phyloP scores from a whole-genome alignment of 2,329 filamentous ascomycete species.

The Didymella segeticola region DNA sequence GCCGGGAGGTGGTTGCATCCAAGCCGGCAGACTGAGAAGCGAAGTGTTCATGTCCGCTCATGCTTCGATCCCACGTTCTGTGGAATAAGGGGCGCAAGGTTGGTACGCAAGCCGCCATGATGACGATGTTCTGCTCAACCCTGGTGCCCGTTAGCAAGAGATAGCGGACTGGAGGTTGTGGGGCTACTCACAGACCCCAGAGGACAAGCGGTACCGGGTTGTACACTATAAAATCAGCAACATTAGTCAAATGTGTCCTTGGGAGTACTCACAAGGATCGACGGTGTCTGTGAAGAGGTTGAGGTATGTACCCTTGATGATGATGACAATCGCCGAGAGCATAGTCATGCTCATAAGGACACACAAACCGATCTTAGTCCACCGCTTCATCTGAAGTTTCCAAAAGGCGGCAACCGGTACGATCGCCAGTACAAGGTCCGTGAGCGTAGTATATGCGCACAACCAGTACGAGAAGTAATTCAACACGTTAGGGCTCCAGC shows the following conservation, averaged over 20 bases:
- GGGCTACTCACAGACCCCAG: slow-evolving; percentile 11
- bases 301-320: slow-evolving; percentile 14
- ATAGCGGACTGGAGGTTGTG: neutral
- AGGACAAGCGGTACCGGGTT: slow-evolving; percentile 10
- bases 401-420: slow-evolving; percentile 11
- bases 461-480: slow-evolving; percentile 20
- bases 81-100: slow-evolving; percentile 19
- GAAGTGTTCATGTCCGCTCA: neutral
- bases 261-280: neutral
- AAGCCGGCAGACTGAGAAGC: neutral
- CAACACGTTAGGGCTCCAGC: slow-evolving; percentile 14
- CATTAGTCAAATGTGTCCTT: too few species aligned
- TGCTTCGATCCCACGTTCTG: slow-evolving; percentile 7
- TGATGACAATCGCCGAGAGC: slow-evolving; percentile 16
- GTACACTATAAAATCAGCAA: neutral
- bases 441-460: slow-evolving; percentile 16
- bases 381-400: slow-evolving; percentile 14
- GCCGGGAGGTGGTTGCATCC: neutral
- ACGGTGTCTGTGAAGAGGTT: slow-evolving; percentile 9
- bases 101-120: slow-evolving; percentile 20
- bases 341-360: slow-evolving; percentile 17
- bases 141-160: neutral
- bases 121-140: slow-evolving; percentile 18
- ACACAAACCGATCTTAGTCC: slow-evolving; percentile 13
- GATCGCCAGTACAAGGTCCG: slow-evolving; percentile 13